Base-by-base conservation (phyloP, 345 rosid species). In the Gossypioides kirkii region DNA sequence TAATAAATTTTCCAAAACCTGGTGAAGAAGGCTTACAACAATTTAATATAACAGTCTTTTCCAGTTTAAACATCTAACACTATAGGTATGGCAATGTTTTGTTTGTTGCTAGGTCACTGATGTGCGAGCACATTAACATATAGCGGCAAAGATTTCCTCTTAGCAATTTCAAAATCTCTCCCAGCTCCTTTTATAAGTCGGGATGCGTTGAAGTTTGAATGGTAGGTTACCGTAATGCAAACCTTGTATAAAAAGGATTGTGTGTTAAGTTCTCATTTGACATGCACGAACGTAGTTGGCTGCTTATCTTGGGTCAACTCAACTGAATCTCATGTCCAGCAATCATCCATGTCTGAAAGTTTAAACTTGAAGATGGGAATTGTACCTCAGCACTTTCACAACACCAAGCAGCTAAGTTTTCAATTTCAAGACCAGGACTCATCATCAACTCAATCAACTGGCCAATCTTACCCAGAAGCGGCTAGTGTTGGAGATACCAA, bases 371-470 rank as follows among this genome's bases (percentile, higher is more conserved):
- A 84, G 47, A 77, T 78, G 72, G 91, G 88, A 73, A 78, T 77
- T 71, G 79, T 80, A 53, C 77, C 76, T 28, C 86, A 73, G 28
- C 82, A 61, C 70, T 53, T 83, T n/a, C 73, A 65, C 17, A 74
- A 53, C 71, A 25, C 87, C 26, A 87, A 86, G 81, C 89, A 82
- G 55, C 74, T 79, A 69, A 81, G 76, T 73, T 83, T 88, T 60
- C 79, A 76, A 45, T 69, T 86, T 76, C 94, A 84, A 69, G 97
- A 87, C 58, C 94, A 82, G 74, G 93, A 93, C 38, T 84, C 88
- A 12, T 79, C 89, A 14, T 90, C 97, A 20, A 72, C 87, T 73
- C 98, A 93, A 45, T 90, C 94, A 6, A 90, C 89, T 36, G 80
- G 84, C 70, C 90, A 90, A 55, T 90, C 97, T 67, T 87, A 82